These are phyloP conservation scores for Puccinia novopanici DNA, from an alignment of 1,284 basidiomycete genomes.

Conservation along the genomic window DNA sequence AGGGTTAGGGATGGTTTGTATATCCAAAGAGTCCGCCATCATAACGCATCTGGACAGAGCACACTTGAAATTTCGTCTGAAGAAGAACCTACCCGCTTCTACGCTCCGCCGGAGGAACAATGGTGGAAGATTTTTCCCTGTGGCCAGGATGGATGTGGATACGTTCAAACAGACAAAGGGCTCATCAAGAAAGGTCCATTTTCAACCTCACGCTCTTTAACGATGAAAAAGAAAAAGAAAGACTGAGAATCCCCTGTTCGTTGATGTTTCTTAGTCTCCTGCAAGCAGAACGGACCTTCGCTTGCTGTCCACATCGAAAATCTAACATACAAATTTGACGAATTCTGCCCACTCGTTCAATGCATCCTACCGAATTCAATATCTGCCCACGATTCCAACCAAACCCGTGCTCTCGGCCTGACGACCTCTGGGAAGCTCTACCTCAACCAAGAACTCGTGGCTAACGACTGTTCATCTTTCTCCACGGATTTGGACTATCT, in stretches of 20 bases:
- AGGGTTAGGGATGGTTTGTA: constrained; percentile 9
- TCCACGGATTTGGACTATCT: constrained; percentile 76
- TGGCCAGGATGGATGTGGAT: not conserved
- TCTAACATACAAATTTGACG: constrained; percentile 64
- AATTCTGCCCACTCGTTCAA: constrained; percentile 65
- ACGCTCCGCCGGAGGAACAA: constrained; percentile 1
- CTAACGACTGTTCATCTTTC: constrained; percentile 76
- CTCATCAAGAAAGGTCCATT: constrained; percentile 33
- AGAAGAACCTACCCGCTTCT: constrained; percentile 15
- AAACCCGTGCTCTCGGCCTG: constrained; percentile 51
- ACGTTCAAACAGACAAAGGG: constrained; percentile 21
- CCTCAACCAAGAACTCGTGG: constrained; percentile 56
- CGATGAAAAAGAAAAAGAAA: not conserved
- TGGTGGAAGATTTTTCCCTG: constrained; percentile 26
- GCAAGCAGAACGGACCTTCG: constrained; percentile 49
- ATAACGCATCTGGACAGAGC: not conserved
- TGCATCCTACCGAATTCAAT: constrained; percentile 52
- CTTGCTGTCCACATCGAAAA: constrained; percentile 51
- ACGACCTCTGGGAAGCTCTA: constrained; percentile 42
- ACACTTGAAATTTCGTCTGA: not conserved
- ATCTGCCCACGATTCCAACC: constrained; percentile 58
- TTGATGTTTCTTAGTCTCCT: constrained; percentile 46
- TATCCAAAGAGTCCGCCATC: not conserved
- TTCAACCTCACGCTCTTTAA: constrained; percentile 1
- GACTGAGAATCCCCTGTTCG: not conserved